Evolutionary conservation across 148 eudicot species (phyloP).

Genomic region (Camellia lanceoleosa): DNA sequence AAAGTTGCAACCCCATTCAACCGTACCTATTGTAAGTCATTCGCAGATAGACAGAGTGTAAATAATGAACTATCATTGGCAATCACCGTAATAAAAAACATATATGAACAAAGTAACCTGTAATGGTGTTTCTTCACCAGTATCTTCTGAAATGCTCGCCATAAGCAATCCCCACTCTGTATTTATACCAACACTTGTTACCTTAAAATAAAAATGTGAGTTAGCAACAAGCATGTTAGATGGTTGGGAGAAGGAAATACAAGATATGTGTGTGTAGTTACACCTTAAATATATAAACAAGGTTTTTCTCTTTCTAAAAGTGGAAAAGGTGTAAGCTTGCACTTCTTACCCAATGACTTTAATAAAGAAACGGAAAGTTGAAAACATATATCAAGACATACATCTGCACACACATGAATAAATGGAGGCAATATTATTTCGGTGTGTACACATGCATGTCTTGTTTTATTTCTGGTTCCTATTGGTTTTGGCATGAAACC

Average conservation of each 20-base stretch:
- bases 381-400: not conserved
- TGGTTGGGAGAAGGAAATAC: not conserved
- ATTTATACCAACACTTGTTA: conserved; percentile 87
- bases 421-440: too few species aligned
- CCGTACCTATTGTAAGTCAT: conserved; percentile 54
- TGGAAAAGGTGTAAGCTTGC: not conserved
- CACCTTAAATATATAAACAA: not conserved
- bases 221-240: not conserved
- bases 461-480: too few species aligned
- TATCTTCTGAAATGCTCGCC: conserved; percentile 98
- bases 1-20: conserved; percentile 93
- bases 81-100: not conserved
- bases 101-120: conserved; percentile 47
- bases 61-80: not conserved
- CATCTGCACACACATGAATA: too few species aligned
- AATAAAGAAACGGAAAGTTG: not conserved
- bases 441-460: too few species aligned
- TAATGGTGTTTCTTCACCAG: conserved; percentile 97
- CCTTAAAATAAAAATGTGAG: conserved; percentile 36
- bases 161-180: conserved; percentile 98
- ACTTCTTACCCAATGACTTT: not conserved
- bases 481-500: too few species aligned
- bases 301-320: not conserved
- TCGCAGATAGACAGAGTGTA: not conserved
- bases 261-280: not conserved